A percentile compares a stretch with the other conserved stretches of the same genome.
phyloP scores from a whole-genome alignment of 371 early-diverging fungal species.

The Dinochytrium kinnereticum region DNA sequence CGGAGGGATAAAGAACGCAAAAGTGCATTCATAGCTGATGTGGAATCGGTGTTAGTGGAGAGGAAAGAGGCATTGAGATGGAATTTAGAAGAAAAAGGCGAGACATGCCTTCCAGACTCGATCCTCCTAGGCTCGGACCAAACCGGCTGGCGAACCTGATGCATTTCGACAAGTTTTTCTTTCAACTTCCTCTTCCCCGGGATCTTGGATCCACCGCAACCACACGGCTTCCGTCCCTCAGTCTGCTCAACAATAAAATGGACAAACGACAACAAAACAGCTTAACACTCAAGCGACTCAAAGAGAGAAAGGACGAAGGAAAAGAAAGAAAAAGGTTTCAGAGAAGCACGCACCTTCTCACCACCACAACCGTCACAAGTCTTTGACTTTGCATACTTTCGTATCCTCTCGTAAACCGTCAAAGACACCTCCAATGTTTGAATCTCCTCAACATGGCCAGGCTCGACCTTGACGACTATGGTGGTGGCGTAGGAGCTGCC shows the following conservation, averaged over 20 bases:
- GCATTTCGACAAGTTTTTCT: not conserved
- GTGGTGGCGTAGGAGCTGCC: not conserved
- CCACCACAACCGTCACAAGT: not conserved
- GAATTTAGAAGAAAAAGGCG: too few species aligned
- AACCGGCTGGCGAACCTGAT: not conserved
- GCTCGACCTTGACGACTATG: not conserved
- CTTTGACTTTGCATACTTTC: constrained; percentile 1
- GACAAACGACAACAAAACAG: too few species aligned
- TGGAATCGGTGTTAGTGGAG: not conserved
- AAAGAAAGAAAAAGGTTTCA: too few species aligned
- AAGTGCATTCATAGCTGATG: not conserved
- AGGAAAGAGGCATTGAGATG: too few species aligned
- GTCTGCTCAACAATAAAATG: too few species aligned
- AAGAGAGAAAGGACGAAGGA: too few species aligned
- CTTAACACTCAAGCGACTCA: too few species aligned
- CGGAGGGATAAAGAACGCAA: constrained; percentile 3
- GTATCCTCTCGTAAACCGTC: constrained; percentile 6
- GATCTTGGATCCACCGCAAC: too few species aligned
- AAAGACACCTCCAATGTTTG: not conserved
- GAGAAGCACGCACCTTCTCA: not conserved
- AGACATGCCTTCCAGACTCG: not conserved
- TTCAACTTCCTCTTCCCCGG: constrained; percentile 9
- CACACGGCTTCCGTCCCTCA: too few species aligned
- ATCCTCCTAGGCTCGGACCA: not conserved
- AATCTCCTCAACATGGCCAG: not conserved